Evolutionary conservation across 352 stramenopile species (phyloP), one percentile per base, ranked within the genome.

Genomic region (Phytophthora constricta): DNA sequence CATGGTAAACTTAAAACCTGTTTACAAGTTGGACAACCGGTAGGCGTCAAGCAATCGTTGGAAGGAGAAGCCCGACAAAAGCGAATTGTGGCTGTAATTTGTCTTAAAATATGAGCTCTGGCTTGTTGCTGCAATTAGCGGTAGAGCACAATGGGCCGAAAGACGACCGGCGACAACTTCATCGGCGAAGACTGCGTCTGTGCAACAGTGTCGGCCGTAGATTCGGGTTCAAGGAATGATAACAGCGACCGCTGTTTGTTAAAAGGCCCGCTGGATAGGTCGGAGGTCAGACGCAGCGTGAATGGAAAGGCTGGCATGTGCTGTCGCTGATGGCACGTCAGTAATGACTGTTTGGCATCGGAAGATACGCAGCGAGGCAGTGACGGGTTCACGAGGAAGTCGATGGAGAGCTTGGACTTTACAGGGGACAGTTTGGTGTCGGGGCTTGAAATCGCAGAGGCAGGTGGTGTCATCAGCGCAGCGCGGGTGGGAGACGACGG

Each of bases 361-460:
- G 20, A 22, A 17, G 51, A 58, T 14, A 25, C 17, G 37, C 28
- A 22, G 33, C 51, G 51, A 7, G 66, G 45, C 16, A 58, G 42
- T 31, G 62, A 49, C 28, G 70, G 70, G 64, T 83, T 86, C 19
- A 86, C 61, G 5, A 90, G 68, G 47, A 86, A 90, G 67, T 82
- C 72, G 58, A 89, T 82, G 28, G 78, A 78, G 28, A 84, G 71
- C 57, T 82, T 79, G 19, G 75, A 69, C n/a, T 72, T 72, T 13
- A 65, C 50, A 28, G 68, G 64, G 16, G 70, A 76, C 43, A 77
- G 46, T 23, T 56, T 47, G 26, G 27, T 50, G 17, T 62, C 62
- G 1, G 50, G 26, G 14, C 46, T 70, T 20, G 28, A 60, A 7
- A 22, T 28, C 5, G 26, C 19, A 10, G 54, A 74, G 19, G 49